These are phyloP conservation scores for Flaveria sonorensis DNA, from an alignment of 129 eudicot species.

Conservation along the genomic window DNA sequence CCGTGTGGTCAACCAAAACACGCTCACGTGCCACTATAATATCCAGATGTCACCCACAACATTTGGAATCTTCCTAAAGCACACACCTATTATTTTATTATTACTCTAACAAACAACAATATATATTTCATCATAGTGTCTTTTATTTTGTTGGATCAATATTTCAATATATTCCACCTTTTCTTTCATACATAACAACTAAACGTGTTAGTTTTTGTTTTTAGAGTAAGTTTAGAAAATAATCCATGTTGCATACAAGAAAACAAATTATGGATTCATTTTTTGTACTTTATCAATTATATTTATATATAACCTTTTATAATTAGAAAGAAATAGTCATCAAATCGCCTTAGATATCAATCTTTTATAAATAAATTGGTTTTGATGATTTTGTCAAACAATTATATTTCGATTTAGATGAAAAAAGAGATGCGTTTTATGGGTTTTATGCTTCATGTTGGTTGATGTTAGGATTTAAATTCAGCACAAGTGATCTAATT, in stretches of 20 bases:
- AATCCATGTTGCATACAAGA: no score
- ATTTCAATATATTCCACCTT: not conserved
- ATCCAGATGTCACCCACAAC: not conserved
- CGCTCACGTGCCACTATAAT: slow-evolving; percentile 27
- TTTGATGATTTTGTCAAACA: no score
- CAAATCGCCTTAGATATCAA: not conserved
- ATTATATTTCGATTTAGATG: no score
- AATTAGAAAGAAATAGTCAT: not conserved
- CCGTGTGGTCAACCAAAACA: slow-evolving; percentile 32
- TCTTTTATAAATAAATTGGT: no score
- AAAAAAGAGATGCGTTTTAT: no score
- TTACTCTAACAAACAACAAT: not conserved
- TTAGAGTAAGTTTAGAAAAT: no score
- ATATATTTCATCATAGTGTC: not conserved
- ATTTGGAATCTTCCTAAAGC: not conserved
- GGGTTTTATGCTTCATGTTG: no score
- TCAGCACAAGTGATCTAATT: no score
- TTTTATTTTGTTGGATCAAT: not conserved
- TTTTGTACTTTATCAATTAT: not conserved
- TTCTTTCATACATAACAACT: not conserved
- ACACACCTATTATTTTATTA: not conserved
- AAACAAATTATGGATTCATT: no score
- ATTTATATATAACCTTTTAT: not conserved
- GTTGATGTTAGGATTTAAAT: no score
- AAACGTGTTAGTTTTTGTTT: not conserved